A percentile compares a stretch with the other conserved stretches of the same genome.
These are phyloP conservation scores for Solanum boliviense DNA, from an alignment of 257 asterid genomes.

Conservation along the genomic window DNA sequence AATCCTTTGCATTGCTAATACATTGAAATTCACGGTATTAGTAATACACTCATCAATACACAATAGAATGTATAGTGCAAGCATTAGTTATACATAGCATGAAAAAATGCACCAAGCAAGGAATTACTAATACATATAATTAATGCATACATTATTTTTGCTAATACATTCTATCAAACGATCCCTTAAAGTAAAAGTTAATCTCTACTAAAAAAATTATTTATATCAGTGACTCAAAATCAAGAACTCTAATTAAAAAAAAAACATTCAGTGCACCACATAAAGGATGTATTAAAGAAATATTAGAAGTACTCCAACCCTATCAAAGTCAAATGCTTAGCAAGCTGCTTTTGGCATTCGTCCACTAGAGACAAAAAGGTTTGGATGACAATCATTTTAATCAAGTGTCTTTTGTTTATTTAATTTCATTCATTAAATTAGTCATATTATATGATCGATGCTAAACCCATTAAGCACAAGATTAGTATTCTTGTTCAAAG, in stretches of 20 bases:
- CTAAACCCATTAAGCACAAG: background rate
- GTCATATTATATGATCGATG: background rate
- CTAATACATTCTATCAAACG: too few relatives aligned
- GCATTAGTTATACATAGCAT: too few relatives aligned
- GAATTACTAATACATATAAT: too few relatives aligned
- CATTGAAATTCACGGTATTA: too few relatives aligned
- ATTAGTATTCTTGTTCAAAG: background rate
- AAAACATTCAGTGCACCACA: background rate
- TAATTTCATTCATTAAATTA: background rate
- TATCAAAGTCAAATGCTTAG: slow-evolving; percentile 15
- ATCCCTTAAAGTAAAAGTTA: too few relatives aligned
- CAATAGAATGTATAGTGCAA: too few relatives aligned
- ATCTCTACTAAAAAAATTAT: accelerated
- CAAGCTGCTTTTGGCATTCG: background rate
- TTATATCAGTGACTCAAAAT: accelerated
- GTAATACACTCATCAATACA: too few relatives aligned
- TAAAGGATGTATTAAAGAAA: background rate
- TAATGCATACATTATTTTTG: too few relatives aligned
- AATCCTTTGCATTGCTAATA: too few relatives aligned
- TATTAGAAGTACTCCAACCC: background rate
- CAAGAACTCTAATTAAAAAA: background rate
- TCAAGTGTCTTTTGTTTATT: background rate
- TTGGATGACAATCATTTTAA: background rate
- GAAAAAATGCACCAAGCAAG: too few relatives aligned
- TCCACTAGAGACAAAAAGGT: slow-evolving; percentile 5